Evolutionary conservation across 176 grass and related monocot genomes (phyloP), one percentile per base, ranked within the genome.

Genomic region (Chrysopogon serrulatus): DNA sequence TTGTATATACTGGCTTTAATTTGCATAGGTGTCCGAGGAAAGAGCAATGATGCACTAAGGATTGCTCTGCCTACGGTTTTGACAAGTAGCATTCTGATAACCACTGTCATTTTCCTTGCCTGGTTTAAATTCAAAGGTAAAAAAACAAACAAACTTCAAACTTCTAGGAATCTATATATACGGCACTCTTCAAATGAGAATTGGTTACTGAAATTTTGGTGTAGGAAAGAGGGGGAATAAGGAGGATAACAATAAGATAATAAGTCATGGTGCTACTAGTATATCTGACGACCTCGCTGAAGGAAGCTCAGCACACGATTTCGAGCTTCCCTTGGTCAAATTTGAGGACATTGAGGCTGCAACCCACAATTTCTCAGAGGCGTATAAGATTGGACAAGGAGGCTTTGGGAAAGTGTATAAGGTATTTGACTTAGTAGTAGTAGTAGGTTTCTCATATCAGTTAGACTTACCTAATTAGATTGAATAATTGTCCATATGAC

Each of bases 361-460:
- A 1, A 90, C 68, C 2, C 10, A 42, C 6, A 74, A 86, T 57
- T 90, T 90, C 42, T 77, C 70, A 5, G 56, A 37, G 49, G 45
- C 63, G 2, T 68, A 14, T 45, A 70, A 61, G 68, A 53, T 91
- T 8, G 85, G 89, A 19, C 19, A 88, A 57, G 89, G 85, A 35
- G 79, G 89, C n/a, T 91, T 91, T 45, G 89, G 75, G 19, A 83
- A 83, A 71, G 89, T 91, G 53, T 91, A 88, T 12, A 88, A 91
- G 89, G 89, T 91, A 88, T 26, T 48, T n/a, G n/a, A n/a, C 35
- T 34, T 34, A 60, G 56, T 27, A 26, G 10, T 37, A 30, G 68
- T 43, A 7, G 5, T 43, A 27, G 39, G 8, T 56, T 39, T 37
- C 35, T 21, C 57, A 40, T 19, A 31, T 23, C 33, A 42, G 16